Conservation (phyloP, 2,329 filamentous ascomycete genomes). For the Xylaria sp. region DNA sequence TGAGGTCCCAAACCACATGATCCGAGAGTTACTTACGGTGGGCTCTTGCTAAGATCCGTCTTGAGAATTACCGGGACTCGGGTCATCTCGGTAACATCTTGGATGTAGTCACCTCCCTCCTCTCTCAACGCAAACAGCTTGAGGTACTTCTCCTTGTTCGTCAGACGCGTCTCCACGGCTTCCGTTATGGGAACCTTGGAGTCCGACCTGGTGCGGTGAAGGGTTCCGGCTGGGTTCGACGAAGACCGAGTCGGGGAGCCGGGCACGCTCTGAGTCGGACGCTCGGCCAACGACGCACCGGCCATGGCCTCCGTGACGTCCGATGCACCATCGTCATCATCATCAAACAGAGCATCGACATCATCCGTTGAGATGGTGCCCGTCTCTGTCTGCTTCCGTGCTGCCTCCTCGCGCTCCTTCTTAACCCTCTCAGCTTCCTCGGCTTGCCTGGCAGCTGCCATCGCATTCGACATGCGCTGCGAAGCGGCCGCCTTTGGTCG, state of each 20-base stretch:
- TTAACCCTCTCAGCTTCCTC: constrained; percentile 80
- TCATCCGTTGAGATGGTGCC: constrained; percentile 92
- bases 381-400: constrained; percentile 92
- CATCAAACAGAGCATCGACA: constrained; percentile 93
- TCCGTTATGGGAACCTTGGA: constrained; percentile 82
- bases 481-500: constrained; percentile 80
- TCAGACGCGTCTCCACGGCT: constrained; percentile 76
- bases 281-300: constrained; percentile 85
- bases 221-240: constrained; percentile 63
- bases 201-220: constrained; percentile 90
- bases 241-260: constrained; percentile 83
- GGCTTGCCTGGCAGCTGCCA: constrained; percentile 76
- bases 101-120: constrained; percentile 93
- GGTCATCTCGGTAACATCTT: constrained; percentile 98
- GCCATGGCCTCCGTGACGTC: constrained; percentile 91
- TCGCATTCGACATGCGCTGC: constrained; percentile 73
- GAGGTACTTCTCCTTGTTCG: constrained; percentile 95
- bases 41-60: constrained; percentile 97
- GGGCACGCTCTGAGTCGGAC: constrained; percentile 92
- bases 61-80: constrained; percentile 96
- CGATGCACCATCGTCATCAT: constrained; percentile 84
- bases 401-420: constrained; percentile 87
- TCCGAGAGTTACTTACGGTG: constrained; percentile 88
- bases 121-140: constrained; percentile 88
- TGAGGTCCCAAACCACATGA: no score